Evolutionary conservation across 2,329 filamentous ascomycete genomes (phyloP), one percentile per base, ranked within the genome.

Genomic region (Leptographium procerum): DNA sequence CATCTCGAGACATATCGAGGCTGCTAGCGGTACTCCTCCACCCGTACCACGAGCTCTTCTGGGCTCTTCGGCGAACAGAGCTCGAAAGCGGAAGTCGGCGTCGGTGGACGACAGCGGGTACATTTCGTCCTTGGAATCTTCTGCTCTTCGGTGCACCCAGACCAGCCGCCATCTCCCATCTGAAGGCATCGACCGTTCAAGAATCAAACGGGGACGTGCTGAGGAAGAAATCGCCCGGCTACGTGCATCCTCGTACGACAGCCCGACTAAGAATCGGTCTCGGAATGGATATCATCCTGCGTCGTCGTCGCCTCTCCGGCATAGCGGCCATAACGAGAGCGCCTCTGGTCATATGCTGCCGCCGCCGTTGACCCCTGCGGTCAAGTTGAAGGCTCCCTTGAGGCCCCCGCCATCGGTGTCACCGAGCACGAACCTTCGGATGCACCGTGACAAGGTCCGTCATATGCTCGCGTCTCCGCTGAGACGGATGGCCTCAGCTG

Each of bases 211-310:
- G 61, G 92, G 92, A 33, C 87, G 92, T 61, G 94, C 94, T 19
- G 94, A 97, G 71, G 91, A 95, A 66, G 94, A 96, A 71, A 96
- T 99, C 75, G 89, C 88, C 52, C 89, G 92, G 47, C 86, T 97
- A 57, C 87, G 94, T 64, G 89, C 88, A 62, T 96, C 92, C 1
- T 96, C 91, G 2, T 92, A 91, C 66, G 91, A 96, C 67, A 97
- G 91, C 67, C 94, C 94, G 5, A 88, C 84, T 55, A 91, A 89
- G 73, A 73, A 75, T 65, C 79, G 84, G 48, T 78, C 81, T 14
- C 75, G 75, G 58, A 74, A 77, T 61, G 76, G 72, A 6, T 75
- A 77, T 57, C 71, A 77, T 40, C 79, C 81, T 10, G 69, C 75
- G 22, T 87, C 85, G 3, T 90, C 87, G 2, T 91, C 88, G 3